phyloP scores from a whole-genome alignment of 805 yeast genomes.

The Candida ovalis region DNA sequence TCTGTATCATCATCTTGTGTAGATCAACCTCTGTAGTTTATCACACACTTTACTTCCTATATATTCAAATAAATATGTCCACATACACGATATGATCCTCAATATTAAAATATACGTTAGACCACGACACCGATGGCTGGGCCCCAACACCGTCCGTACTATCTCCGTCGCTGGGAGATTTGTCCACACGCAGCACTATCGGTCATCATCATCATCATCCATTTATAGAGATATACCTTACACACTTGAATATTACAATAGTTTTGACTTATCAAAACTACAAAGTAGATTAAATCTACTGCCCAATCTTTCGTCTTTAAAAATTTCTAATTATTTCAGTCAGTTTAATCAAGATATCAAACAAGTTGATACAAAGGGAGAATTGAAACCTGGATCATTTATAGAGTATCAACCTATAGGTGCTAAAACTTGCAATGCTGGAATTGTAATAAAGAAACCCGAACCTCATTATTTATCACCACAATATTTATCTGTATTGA shows the following conservation, averaged over 20 bases:
- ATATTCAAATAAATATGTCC: too few relatives aligned
- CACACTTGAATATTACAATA: neutral
- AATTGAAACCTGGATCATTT: conserved; percentile 7
- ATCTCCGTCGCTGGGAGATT: neutral
- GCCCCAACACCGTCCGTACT: neutral
- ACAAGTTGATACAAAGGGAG: neutral
- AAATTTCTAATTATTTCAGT: neutral
- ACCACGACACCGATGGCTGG: too few relatives aligned
- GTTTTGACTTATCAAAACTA: neutral
- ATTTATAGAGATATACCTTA: neutral
- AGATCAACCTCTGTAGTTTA: too few relatives aligned
- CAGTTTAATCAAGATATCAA: neutral
- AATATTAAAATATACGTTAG: too few relatives aligned
- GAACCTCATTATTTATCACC: conserved; percentile 6
- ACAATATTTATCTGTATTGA: conserved; percentile 3
- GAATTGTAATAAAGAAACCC: conserved; percentile 4
- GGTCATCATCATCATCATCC: too few relatives aligned
- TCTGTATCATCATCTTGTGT: too few relatives aligned
- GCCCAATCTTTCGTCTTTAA: neutral
- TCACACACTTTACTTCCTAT: too few relatives aligned
- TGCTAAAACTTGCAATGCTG: neutral
- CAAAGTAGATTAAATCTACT: neutral
- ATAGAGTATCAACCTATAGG: conserved; percentile 7
- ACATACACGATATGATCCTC: too few relatives aligned
- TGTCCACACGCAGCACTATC: neutral